A percentile compares a stretch with the other conserved stretches of the same genome.
Conservation (phyloP, 495 filamentous ascomycete species). For the Neurospora sublineolata region DNA sequence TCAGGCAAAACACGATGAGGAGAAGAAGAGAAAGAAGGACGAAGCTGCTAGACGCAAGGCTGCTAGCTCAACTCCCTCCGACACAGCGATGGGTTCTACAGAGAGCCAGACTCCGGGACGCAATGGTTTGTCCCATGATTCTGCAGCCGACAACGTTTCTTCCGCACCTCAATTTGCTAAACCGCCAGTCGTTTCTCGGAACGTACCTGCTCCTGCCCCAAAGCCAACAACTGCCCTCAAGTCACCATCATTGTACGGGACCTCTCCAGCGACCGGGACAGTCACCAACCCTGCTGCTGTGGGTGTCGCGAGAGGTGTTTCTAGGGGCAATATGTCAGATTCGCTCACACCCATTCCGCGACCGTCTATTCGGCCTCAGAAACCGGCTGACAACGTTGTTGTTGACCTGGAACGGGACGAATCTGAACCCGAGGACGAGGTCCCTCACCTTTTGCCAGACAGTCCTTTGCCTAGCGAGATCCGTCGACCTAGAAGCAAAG, state of each 20-base stretch:
- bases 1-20: slow-evolving; percentile 14
- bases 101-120: not conserved
- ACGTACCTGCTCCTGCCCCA: not conserved
- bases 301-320: not conserved
- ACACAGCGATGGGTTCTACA: not conserved
- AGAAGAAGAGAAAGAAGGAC: slow-evolving; percentile 13
- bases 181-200: not conserved
- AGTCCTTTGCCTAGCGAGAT: not conserved
- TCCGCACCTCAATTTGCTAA: not conserved
- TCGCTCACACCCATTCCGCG: not conserved
- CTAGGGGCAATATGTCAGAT: not conserved
- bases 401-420: not conserved
- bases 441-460: not conserved
- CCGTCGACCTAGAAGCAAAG: not conserved
- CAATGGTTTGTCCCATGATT: not conserved
- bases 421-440: not conserved
- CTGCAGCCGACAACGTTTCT: not conserved
- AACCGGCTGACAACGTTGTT: not conserved
- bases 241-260: not conserved
- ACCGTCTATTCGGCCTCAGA: not conserved
- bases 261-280: not conserved
- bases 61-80: not conserved
- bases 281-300: not conserved
- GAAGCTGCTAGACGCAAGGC: not conserved
- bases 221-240: not conserved